Evolutionary conservation across 2,329 filamentous ascomycete species (phyloP).

Genomic region (Talaromyces sp.): DNA sequence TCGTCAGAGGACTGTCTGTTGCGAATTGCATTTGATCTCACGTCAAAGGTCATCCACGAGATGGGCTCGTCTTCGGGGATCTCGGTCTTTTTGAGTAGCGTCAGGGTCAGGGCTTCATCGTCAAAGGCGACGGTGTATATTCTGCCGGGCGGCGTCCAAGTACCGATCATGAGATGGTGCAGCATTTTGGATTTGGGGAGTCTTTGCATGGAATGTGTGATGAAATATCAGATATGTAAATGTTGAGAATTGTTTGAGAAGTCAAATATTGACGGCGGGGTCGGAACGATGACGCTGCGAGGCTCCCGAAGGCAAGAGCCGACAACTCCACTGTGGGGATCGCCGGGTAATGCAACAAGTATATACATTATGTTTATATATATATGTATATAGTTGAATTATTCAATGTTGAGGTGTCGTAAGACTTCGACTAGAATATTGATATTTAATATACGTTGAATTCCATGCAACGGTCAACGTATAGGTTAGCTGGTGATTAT

Average conservation of each 20-base stretch:
- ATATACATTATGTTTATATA: no score
- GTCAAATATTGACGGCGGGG: neutral
- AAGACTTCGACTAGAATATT: no score
- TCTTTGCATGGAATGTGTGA: neutral
- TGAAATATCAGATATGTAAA: neutral
- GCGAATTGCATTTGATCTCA: conserved; percentile 40
- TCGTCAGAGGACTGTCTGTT: neutral
- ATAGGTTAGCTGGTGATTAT: no score
- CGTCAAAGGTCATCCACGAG: conserved; percentile 89
- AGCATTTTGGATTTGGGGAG: conserved; percentile 54
- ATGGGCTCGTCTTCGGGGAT: conserved; percentile 83
- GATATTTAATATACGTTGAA: no score
- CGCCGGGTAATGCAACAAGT: no score
- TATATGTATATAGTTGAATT: no score
- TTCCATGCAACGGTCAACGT: no score
- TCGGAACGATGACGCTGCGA: neutral
- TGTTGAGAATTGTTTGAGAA: neutral
- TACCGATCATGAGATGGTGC: conserved; percentile 88
- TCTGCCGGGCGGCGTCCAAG: conserved; percentile 83
- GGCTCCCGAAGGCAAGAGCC: conserved; percentile 11
- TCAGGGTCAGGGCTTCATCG: conserved; percentile 69
- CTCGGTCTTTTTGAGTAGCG: conserved; percentile 72
- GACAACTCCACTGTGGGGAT: conserved; percentile 3
- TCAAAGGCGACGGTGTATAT: conserved; percentile 89
- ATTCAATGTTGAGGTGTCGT: no score